Evolutionary conservation across 768 basidiomycete species (phyloP).

Genomic region (Boletus tylopilopsis): DNA sequence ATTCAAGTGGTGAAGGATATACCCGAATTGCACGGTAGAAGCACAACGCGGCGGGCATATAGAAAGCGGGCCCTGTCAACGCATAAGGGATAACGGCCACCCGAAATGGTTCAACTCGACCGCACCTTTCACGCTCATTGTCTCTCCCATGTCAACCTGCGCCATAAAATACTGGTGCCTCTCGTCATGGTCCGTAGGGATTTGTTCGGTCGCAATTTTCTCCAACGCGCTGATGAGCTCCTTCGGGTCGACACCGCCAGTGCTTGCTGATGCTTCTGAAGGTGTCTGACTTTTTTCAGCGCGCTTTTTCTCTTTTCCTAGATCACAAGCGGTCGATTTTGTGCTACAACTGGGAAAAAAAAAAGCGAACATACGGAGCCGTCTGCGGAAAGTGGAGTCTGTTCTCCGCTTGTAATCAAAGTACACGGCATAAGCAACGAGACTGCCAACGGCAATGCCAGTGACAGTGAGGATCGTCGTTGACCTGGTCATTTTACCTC

Average conservation of each 20-base stretch:
- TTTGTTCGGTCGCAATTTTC: conserved; percentile 63
- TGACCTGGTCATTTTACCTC: conserved; percentile 28
- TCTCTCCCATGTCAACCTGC: conserved; percentile 85
- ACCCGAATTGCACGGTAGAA: conserved; percentile 94
- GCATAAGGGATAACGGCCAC: not conserved
- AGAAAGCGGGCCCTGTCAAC: conserved; percentile 64
- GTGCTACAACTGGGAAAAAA: not conserved
- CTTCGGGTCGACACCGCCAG: conserved; percentile 38
- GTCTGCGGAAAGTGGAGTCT: conserved; percentile 83
- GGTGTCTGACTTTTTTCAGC: conserved; percentile 63
- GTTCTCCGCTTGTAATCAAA: conserved; percentile 95
- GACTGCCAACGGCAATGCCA: conserved; percentile 45
- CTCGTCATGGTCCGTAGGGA: conserved; percentile 66
- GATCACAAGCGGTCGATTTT: conserved; percentile 4
- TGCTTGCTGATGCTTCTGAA: conserved; percentile 27
- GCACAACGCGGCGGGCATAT: conserved; percentile 77
- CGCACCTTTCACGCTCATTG: conserved; percentile 71
- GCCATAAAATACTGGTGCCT: conserved; percentile 91
- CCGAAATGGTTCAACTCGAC: not conserved
- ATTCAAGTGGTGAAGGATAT: conserved; percentile 91
- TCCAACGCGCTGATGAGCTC: conserved; percentile 63
- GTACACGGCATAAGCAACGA: conserved; percentile 82
- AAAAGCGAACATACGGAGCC: conserved; percentile 68
- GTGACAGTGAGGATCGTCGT: conserved; percentile 40
- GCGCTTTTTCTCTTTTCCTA: conserved; percentile 93